Base-by-base conservation (phyloP, 2,329 filamentous ascomycete genomes). In the Aspergillus japonicus region DNA sequence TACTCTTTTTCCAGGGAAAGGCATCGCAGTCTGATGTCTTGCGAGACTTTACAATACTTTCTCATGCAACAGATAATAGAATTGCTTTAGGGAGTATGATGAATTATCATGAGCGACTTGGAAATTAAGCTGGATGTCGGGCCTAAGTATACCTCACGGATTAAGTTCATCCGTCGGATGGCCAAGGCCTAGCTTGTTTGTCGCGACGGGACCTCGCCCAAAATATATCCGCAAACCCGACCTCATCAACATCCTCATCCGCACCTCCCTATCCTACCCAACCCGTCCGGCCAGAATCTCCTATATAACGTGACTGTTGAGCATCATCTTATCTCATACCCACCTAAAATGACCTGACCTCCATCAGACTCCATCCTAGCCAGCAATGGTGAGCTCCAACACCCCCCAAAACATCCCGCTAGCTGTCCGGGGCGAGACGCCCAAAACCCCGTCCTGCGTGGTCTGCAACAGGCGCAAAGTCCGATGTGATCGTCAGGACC, bases 391-490 rank as follows among this genome's bases (percentile, higher is more conserved):
- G 19, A 24, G n/a, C 14, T n/a, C 23, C 14, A 12, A 19, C 7
- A 16, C 12, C 21, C 21, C 50, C 10, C 14, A 24, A 12, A 23
- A 39, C 6, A 48, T 26, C 3, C 44, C 53, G 11, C 7, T 39
- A 31, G 6, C 39, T 24, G 7, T 14, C 19, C 23, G 21, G 29
- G 53, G 39, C n/a, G 29, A 12, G 16, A 44, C 14, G 2, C 26
- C 50, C n/a, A 61, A 55, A 33, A 55, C 26, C 21, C 55, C 54
- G 16, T 61, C 59, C 5, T 57, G 59, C 29, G 21, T 54, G 24
- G 54, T 55, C 23, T 61, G 59, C 26, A 48, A 51, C 35, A 50
- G 48, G 16, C 49, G 39, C 48, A 61, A 58, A 52, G 59, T 58
- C 55, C 49, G 31, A 51, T 61, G 59, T 12, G 59, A 61, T 29